Evolutionary conservation across 2,329 filamentous ascomycete species (phyloP), one percentile per base, ranked within the genome.

Genomic region (Pseudogymnoascus verrucosus): DNA sequence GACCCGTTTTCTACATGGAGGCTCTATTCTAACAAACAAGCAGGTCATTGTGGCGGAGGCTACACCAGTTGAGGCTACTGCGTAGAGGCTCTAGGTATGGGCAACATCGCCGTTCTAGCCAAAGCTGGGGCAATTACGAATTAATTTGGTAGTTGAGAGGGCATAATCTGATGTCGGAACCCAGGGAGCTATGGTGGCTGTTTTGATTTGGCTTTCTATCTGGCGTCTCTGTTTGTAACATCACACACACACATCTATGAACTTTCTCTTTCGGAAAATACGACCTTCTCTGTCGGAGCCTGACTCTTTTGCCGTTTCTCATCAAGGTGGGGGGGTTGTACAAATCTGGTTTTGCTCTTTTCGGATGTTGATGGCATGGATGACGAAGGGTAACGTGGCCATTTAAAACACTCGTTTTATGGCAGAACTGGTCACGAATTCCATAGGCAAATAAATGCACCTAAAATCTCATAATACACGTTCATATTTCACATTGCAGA

Each of bases 141-240:
- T 57, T 36, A 57, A 57, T 57, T 57, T 57, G 14, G 51, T 57
- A 57, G 51, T 57, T 57, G 28, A 57, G 51, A 57, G 51, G 51
- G 26, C 51, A 31, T 19, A 57, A 12, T 57, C n/a, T 57, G 28
- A 57, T 57, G 51, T 12, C 51, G 28, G 5, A 19, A 34, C 51
- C 51, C 28, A 57, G 26, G 51, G 51, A 57, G 51, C 51, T 57
- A 57, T 34, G 51, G 51, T 57, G 51, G 51, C 51, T 57, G 51
- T 57, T 57, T 57, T 57, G 51, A 57, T 57, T 57, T 57, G 51
- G 47, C 47, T 34, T 57, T 57, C 28, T 57, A 57, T 57, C 16
- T 57, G 51, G 51, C 51, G 51, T 57, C n/a, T 57, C 51, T 34
- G 51, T 57, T 57, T 57, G 51, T 57, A 57, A 57, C 51, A 57